Conservation (phyloP, 2,329 filamentous ascomycete species). For the Penicillium sp. region DNA sequence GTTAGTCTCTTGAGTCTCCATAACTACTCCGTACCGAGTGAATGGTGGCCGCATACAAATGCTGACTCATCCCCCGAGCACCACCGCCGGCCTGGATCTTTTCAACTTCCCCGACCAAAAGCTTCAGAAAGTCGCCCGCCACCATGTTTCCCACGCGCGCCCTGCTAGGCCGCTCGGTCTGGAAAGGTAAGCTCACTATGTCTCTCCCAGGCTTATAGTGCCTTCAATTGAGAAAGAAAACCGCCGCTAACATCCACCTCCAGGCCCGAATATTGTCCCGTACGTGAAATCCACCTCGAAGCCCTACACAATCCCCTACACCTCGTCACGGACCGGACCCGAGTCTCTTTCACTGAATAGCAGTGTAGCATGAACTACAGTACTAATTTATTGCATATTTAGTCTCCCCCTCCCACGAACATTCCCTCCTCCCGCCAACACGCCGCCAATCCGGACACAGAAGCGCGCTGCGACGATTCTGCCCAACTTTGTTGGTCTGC, state of each 20-base stretch:
- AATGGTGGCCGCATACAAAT: neutral
- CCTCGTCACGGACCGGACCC: neutral
- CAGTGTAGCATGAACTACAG: neutral
- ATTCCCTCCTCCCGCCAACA: conserved; percentile 63
- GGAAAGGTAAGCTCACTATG: conserved; percentile 71
- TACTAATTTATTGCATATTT: conserved; percentile 21
- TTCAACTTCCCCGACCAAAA: conserved; percentile 29
- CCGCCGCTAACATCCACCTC: conserved; percentile 17
- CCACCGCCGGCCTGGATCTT: neutral
- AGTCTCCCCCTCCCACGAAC: conserved; percentile 50
- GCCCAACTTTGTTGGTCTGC: conserved; percentile 87
- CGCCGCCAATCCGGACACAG: conserved; percentile 80
- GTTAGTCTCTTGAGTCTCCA: neutral
- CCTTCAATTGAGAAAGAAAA: neutral
- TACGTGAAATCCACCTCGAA: conserved; percentile 52
- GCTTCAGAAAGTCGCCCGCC: conserved; percentile 23
- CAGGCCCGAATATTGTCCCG: conserved; percentile 74
- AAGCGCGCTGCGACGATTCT: conserved; percentile 88
- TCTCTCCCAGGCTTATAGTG: neutral
- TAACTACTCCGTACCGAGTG: too few species aligned
- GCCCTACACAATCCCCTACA: conserved; percentile 3
- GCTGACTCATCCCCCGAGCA: conserved; percentile 12
- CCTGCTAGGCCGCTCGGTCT: conserved; percentile 77
- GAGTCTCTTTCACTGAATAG: neutral
- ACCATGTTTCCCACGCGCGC: conserved; percentile 73